Base-by-base conservation (phyloP, 2,329 filamentous ascomycete species). In the Ceratocystis cubensis region DNA sequence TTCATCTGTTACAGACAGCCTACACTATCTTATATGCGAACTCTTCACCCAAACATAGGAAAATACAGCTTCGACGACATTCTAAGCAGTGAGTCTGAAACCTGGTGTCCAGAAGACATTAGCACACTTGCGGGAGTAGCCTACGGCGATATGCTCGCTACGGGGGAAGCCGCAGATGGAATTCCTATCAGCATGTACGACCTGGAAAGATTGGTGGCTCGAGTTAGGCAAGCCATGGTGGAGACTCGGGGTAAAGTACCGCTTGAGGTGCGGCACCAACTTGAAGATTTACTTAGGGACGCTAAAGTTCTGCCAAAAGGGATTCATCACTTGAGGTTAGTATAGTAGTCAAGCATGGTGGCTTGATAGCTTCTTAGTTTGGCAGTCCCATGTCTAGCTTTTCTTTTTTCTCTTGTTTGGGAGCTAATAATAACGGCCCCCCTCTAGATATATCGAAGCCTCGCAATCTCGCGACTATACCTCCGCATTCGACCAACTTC, bases 401-500 rank as follows among this genome's bases (percentile, higher is more conserved):
- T 37, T 37, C 10, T 13, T 13, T 10, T 37, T 37, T 37, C 8
- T 37, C 10, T 37, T 37, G 33, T 37, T 37, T 37, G 33, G 33
- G 33, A 10, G 33, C 33, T 37, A 37, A 37, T 37, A 37, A 37
- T 13, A 37, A 37, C 10, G 33, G 1, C 33, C 33, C 33, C 6
- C 30, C 7, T 6, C 33, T 37, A 90, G 87, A 71, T 97, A 96
- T 73, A 85, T 96, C 15, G 92, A 99, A 74, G 85, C 91, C 0
- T 97, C 92, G 93, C 84, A 88, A 73, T 86, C 91, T 2, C 93
- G 93, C 3, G 91, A 97, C 75, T 95, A 93, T 72, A 86, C 89
- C 13, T 90, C 89, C 0, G 88, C 94, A 0, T 94, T 96, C 73
- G 93, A 99, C 72, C 87, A 87, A 70, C 80, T 99, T 22, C 92